These are phyloP conservation scores for Mallotus repandus DNA, from an alignment of 441 rosid species.

Conservation along the genomic window DNA sequence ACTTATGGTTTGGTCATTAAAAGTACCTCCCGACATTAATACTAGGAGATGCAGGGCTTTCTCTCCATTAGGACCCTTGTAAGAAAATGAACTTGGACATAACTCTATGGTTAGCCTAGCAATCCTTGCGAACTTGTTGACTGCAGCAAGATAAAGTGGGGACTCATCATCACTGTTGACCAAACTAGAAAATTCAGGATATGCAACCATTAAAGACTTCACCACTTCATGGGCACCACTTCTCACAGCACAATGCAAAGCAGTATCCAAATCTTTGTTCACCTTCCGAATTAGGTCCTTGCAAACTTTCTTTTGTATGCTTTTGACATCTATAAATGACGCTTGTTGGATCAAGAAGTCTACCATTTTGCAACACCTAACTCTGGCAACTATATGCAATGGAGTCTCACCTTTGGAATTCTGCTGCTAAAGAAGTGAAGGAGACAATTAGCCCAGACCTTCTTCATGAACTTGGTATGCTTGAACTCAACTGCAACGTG, in stretches of 20 bases:
- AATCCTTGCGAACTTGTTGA: background rate
- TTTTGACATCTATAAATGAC: background rate
- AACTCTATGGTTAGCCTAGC: background rate
- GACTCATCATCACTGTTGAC: background rate
- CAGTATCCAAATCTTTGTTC: background rate
- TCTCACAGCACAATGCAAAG: background rate
- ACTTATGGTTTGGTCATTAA: too few species aligned
- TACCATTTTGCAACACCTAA: background rate
- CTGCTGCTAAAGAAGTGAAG: background rate
- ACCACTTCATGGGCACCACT: background rate
- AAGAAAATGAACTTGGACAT: background rate
- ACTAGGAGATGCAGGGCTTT: background rate
- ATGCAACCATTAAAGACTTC: background rate
- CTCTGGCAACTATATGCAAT: background rate
- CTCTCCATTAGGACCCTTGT: background rate
- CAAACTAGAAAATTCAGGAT: background rate
- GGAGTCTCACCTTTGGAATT: background rate
- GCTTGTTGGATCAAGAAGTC: background rate
- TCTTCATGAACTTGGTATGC: background rate
- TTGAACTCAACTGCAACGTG: background rate
- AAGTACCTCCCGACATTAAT: background rate
- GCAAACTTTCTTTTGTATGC: background rate
- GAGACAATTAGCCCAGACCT: background rate
- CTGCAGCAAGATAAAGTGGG: background rate
- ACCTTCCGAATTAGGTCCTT: background rate